Evolutionary conservation across 306 rosid species (phyloP).

Genomic region (Fagus sylvatica): DNA sequence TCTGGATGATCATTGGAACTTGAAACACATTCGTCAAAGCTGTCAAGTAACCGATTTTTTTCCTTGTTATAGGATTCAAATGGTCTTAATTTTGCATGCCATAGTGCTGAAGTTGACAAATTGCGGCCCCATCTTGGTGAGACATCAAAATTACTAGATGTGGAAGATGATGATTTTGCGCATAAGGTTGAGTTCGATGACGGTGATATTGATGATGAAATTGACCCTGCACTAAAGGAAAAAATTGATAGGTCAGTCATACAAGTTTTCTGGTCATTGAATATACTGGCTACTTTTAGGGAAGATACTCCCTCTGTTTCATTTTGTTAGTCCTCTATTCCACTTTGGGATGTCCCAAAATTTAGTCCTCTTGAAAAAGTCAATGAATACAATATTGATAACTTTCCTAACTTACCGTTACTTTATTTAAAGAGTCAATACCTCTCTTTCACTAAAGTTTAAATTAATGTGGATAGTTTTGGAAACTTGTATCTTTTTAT

Average conservation of each 20-base stretch:
- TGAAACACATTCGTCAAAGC: neutral
- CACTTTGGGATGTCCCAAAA: no score
- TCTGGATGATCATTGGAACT: neutral
- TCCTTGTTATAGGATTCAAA: conserved; percentile 55
- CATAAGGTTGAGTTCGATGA: conserved; percentile 60
- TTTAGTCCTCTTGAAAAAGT: no score
- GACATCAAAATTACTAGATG: conserved; percentile 49
- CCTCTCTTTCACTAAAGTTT: no score
- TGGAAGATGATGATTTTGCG: conserved; percentile 37
- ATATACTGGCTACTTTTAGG: neutral
- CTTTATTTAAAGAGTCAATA: no score
- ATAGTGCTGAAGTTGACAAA: conserved; percentile 38
- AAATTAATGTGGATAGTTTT: no score
- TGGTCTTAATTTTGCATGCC: conserved; percentile 46
- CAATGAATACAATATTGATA: no score
- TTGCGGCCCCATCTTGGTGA: conserved; percentile 39
- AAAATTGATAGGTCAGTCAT: conserved; percentile 76
- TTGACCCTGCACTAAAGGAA: conserved; percentile 91
- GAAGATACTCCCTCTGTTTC: neutral
- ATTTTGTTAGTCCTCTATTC: no score
- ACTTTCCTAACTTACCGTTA: no score
- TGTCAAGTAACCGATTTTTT: conserved; percentile 9
- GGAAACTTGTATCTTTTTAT: no score
- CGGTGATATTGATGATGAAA: conserved; percentile 76
- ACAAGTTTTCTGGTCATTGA: neutral